Conservation (phyloP, 177 flowering plant species). For the Vitis hybrid region DNA sequence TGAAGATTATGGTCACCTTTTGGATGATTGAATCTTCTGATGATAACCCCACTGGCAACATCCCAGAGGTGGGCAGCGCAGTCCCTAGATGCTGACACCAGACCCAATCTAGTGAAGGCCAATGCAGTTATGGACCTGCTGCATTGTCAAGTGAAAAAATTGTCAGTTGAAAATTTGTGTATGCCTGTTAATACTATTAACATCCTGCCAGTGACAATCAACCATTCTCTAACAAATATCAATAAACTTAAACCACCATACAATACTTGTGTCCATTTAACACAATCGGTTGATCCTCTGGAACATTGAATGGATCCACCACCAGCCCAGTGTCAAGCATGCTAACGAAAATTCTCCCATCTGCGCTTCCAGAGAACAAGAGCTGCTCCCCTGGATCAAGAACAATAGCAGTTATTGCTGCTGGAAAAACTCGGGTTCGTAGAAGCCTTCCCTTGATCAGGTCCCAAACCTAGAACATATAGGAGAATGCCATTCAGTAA, state of each 20-base stretch:
- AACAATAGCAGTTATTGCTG: slow-evolving; percentile 41
- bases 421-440: slow-evolving; percentile 30
- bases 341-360: slow-evolving; percentile 48
- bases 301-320: slow-evolving; percentile 24
- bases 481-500: background rate
- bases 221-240: background rate
- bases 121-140: slow-evolving; percentile 56
- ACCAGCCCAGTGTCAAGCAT: slow-evolving; percentile 32
- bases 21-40: slow-evolving; percentile 36
- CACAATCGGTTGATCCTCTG: slow-evolving; percentile 27
- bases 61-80: slow-evolving; percentile 60
- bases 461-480: slow-evolving; percentile 47
- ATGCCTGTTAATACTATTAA: no score
- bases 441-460: slow-evolving; percentile 32
- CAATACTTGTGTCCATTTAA: slow-evolving; percentile 63
- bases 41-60: slow-evolving; percentile 24
- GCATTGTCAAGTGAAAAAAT: slow-evolving; percentile 8
- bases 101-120: slow-evolving; percentile 34
- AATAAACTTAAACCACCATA: slow-evolving; percentile 26
- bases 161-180: background rate
- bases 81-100: slow-evolving; percentile 59
- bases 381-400: slow-evolving; percentile 43
- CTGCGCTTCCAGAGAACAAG: slow-evolving; percentile 44
- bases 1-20: slow-evolving; percentile 33
- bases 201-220: background rate